Evolutionary conservation across 306 rosid genomes (phyloP), one percentile per base, ranked within the genome.

Genomic region (Comarum palustre): DNA sequence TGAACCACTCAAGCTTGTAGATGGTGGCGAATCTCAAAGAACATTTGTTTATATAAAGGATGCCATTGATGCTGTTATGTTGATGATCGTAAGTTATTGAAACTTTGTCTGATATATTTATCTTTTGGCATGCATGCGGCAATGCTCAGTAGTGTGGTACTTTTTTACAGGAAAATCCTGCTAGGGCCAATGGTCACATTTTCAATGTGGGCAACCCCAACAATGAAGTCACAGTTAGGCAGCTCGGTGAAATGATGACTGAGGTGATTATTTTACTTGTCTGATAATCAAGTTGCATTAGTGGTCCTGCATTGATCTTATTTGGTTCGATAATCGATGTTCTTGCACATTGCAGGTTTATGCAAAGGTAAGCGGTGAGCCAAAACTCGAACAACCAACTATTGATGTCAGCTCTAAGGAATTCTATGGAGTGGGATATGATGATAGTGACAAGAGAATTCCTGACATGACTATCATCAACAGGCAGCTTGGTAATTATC

Each of bases 221-320:
- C 86, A 93, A 93, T 79, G 98, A 93, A 84, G 98, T 93, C 59
- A 93, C 98, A 6, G 98, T 93, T 42, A 86, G 88, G 91, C 98
- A 90, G 90, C 96, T 93, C 48, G 98, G 91, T 29, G 96, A 93
- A 77, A 88, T 93, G 91, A 93, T 93, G 98, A 84, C 87, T 17
- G 81, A 90, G 95, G 96, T 89, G 69, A 66, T 27, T 25, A 0
- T 60, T 59, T 29, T 59, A 27, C 27, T 0, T n/a, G 25, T 39
- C 43, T 27, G 29, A 36, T 67, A 45, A 43, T 55, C 39, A 19
- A 36, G 41, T 25, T 38, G 24, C n/a, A 64, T 42, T 25, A 16
- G 42, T 20, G 1, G 42, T 39, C 3, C 3, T 65, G 7, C 8
- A 17, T 32, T 48, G 27, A 48, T 34, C 51, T 54, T 27, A 3